Evolutionary conservation across 163 green algal species (phyloP).

Genomic region (Scenedesmus sp.): DNA sequence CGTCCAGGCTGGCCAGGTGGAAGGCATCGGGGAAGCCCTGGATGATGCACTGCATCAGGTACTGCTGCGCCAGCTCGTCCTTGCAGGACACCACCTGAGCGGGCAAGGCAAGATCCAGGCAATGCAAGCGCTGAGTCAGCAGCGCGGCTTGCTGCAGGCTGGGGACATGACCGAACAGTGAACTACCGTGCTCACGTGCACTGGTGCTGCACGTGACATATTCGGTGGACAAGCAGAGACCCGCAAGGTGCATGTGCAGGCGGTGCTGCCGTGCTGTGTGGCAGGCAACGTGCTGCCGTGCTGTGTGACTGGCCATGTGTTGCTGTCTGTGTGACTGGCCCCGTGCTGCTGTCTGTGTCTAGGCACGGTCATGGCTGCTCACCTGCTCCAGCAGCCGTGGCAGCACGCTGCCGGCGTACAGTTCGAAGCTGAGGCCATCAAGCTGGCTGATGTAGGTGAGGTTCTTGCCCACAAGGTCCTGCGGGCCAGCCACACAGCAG

Average conservation of each 20-base stretch:
- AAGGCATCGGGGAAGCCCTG: slow-evolving; percentile 96
- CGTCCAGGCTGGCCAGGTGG: slow-evolving; percentile 92
- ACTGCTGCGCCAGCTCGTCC: slow-evolving; percentile 98
- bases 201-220: no score
- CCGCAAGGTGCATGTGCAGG: no score
- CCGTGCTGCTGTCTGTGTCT: background rate
- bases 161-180: background rate
- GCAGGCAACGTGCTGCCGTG: no score
- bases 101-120: slow-evolving; percentile 53
- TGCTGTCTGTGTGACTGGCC: background rate
- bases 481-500: background rate
- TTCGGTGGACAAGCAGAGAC: no score
- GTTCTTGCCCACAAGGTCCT: slow-evolving; percentile 97
- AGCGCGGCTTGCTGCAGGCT: no score
- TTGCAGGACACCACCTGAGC: slow-evolving; percentile 94
- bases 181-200: background rate
- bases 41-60: slow-evolving; percentile 97
- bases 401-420: slow-evolving; percentile 82
- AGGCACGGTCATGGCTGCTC: background rate
- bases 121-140: background rate
- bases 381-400: slow-evolving; percentile 77
- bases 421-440: slow-evolving; percentile 91
- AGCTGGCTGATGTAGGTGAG: slow-evolving; percentile 96
- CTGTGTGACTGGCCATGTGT: no score
- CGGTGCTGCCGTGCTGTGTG: background rate